Evolutionary conservation across 2,329 filamentous ascomycete species (phyloP).

Genomic region (Xylariaceae sp.): DNA sequence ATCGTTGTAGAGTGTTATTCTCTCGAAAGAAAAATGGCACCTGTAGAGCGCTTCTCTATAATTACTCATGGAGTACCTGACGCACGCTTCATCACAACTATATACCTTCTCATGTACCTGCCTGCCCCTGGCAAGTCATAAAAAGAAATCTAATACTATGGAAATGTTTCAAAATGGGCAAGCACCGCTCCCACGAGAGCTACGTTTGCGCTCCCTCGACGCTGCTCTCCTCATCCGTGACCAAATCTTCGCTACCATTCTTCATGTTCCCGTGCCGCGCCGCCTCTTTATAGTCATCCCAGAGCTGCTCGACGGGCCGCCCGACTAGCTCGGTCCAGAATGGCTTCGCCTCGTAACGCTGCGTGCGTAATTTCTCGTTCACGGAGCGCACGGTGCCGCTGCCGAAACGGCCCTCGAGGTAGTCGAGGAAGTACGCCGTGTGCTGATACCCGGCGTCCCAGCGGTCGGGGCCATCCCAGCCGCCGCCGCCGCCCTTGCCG

Average conservation of each 20-base stretch:
- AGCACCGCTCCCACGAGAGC: no score
- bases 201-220: background rate
- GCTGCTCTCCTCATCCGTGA: background rate
- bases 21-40: no score
- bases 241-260: background rate
- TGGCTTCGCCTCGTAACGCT: conserved; percentile 57
- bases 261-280: conserved; percentile 7
- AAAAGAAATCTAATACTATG: no score
- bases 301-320: conserved; percentile 62
- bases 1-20: no score
- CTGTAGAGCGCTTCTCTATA: no score
- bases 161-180: no score
- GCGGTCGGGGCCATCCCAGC: background rate
- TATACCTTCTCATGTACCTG: background rate
- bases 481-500: conserved; percentile 33
- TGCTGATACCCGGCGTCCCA: conserved; percentile 91
- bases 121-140: no score
- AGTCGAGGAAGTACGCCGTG: conserved; percentile 88
- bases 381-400: conserved; percentile 56
- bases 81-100: background rate
- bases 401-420: conserved; percentile 67
- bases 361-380: conserved; percentile 62
- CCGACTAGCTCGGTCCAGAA: conserved; percentile 71
- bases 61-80: no score
- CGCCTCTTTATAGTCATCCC: conserved; percentile 62